A percentile compares a stretch with the other conserved stretches of the same genome.
Evolutionary conservation across 345 rosid species (phyloP).

Genomic region (Zanthoxylum bungeanum): DNA sequence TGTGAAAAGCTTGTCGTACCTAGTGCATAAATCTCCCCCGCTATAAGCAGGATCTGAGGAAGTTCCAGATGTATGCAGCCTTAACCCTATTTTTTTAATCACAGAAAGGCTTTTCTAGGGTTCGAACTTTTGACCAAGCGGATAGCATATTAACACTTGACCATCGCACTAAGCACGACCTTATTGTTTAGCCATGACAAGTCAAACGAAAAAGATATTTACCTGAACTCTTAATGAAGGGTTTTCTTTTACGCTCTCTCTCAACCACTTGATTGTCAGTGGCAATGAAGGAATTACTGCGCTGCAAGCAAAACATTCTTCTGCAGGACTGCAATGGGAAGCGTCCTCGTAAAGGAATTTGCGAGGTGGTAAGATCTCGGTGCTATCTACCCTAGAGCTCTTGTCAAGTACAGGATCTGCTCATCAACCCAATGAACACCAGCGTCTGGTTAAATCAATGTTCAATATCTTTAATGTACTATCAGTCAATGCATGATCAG

Average conservation of each 20-base stretch:
- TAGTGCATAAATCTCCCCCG: too few species aligned
- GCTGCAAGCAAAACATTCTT: constrained; percentile 39
- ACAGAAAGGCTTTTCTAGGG: too few species aligned
- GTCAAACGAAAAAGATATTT: background rate
- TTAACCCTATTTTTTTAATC: too few species aligned
- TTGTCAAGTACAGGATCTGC: constrained; percentile 44
- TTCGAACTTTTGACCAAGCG: too few species aligned
- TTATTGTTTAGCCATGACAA: background rate
- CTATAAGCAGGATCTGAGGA: too few species aligned
- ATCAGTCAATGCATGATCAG: background rate
- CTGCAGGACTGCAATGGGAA: constrained; percentile 37
- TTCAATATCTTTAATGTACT: background rate
- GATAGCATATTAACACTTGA: too few species aligned
- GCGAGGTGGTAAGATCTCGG: constrained; percentile 41
- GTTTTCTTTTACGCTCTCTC: constrained; percentile 49
- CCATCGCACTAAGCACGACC: too few species aligned
- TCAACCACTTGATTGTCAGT: constrained; percentile 52
- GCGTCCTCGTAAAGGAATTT: constrained; percentile 56
- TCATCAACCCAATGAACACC: constrained; percentile 11
- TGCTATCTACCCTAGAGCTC: constrained; percentile 25
- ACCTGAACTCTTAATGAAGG: constrained; percentile 51
- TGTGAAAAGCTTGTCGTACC: too few species aligned
- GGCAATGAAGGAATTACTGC: constrained; percentile 50
- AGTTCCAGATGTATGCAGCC: too few species aligned
- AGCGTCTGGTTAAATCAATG: background rate